Evolutionary conservation across 306 rosid species (phyloP).

Genomic region (Astragalus membranaceus): DNA sequence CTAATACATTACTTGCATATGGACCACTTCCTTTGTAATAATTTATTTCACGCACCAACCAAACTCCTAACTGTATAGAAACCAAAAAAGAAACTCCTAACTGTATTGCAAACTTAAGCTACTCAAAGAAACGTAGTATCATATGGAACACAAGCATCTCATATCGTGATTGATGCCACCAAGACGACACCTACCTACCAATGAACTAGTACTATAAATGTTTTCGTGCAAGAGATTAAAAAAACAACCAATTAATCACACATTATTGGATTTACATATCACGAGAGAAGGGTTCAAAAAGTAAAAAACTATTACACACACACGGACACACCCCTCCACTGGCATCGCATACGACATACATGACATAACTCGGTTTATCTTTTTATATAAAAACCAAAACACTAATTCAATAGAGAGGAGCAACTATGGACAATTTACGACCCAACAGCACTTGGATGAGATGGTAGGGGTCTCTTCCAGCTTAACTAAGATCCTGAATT

Average conservation of each 20-base stretch:
- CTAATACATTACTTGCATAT: background rate
- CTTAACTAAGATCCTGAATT: too few relatives aligned
- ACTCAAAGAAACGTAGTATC: background rate
- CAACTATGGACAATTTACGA: too few relatives aligned
- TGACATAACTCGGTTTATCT: too few relatives aligned
- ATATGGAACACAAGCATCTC: background rate
- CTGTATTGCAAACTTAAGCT: background rate
- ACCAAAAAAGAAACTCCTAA: background rate
- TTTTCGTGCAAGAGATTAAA: background rate
- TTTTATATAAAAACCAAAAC: too few relatives aligned
- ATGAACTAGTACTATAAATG: background rate
- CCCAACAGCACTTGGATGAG: too few relatives aligned
- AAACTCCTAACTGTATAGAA: background rate
- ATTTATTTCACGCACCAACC: constrained; percentile 16
- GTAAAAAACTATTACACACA: background rate
- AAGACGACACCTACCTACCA: background rate
- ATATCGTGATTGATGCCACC: constrained; percentile 10
- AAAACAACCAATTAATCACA: background rate
- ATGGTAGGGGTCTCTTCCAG: too few relatives aligned
- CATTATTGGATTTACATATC: background rate
- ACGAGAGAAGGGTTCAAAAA: background rate
- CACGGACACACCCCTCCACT: background rate
- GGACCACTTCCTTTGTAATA: constrained; percentile 6
- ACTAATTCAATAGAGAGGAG: too few relatives aligned
- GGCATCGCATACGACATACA: background rate